Conservation (phyloP, 2,329 filamentous ascomycete species). For the Cercospora sojina region DNA sequence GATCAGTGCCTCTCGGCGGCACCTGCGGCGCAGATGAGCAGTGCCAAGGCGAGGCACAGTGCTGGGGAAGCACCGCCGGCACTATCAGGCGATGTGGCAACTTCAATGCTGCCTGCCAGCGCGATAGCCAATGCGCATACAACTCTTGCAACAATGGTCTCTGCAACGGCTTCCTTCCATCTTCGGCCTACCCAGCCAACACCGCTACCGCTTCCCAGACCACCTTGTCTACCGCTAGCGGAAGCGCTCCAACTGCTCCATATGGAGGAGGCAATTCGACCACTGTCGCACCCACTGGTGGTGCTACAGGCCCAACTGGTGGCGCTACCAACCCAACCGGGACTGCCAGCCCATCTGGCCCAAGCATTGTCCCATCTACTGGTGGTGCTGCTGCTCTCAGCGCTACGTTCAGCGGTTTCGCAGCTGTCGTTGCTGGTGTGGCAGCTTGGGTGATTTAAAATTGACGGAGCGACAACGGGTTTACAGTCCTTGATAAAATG, state of each 20-base stretch:
- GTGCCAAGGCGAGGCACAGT: slow-evolving; percentile 25
- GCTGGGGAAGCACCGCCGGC: slow-evolving; percentile 23
- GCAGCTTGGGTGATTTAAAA: slow-evolving; percentile 14
- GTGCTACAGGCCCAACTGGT: not conserved
- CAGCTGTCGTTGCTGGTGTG: slow-evolving; percentile 14
- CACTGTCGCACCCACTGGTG: not conserved
- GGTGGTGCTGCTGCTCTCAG: slow-evolving; percentile 10
- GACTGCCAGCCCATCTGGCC: not conserved
- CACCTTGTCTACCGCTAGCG: not conserved
- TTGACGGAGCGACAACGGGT: not conserved
- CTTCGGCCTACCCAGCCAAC: slow-evolving; percentile 9
- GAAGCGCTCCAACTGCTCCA: not conserved
- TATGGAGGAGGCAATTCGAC: not conserved
- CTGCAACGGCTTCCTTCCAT: slow-evolving; percentile 28
- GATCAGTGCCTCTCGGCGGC: slow-evolving; percentile 27
- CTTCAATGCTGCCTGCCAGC: slow-evolving; percentile 30
- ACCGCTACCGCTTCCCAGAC: not conserved
- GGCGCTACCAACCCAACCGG: not conserved
- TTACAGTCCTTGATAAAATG: not conserved
- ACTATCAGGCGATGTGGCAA: slow-evolving; percentile 27
- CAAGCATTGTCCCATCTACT: slow-evolving; percentile 9
- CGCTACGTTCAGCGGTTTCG: slow-evolving; percentile 11
- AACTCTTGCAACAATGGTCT: slow-evolving; percentile 32
- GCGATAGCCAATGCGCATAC: slow-evolving; percentile 28
- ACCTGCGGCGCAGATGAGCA: slow-evolving; percentile 23